A percentile compares a stretch with the other conserved stretches of the same genome.
Evolutionary conservation across 768 basidiomycete species (phyloP).

Genomic region (Ramaria sp.): DNA sequence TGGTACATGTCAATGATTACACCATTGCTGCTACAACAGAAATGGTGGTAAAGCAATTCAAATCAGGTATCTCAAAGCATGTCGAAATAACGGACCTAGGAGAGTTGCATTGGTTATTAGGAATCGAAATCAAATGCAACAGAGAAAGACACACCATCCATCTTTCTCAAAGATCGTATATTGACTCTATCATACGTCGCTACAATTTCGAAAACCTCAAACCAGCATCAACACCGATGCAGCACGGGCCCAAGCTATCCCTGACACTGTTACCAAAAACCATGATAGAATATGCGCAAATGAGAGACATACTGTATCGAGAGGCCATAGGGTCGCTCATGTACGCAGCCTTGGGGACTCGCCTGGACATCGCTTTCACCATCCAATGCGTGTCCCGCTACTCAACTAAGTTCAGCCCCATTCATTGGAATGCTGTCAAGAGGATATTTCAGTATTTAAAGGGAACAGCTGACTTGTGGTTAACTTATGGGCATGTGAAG

Average conservation of each 20-base stretch:
- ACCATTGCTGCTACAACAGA: slow-evolving; percentile 14
- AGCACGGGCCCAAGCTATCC: neutral
- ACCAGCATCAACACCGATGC: slow-evolving; percentile 5
- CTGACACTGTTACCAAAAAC: too few relatives aligned
- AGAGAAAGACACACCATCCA: slow-evolving; percentile 1
- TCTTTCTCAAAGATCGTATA: slow-evolving; percentile 11
- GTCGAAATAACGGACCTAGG: slow-evolving; percentile 3
- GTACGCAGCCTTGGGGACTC: too few relatives aligned
- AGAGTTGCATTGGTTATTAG: slow-evolving; percentile 17
- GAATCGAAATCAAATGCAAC: slow-evolving; percentile 21
- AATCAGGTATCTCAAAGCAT: neutral
- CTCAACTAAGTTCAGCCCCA: slow-evolving; percentile 3
- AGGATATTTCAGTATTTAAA: slow-evolving; percentile 9
- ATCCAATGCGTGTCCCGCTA: slow-evolving; percentile 8
- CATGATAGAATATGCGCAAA: too few relatives aligned
- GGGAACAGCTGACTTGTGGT: neutral
- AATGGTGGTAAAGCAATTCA: neutral
- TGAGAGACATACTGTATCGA: too few relatives aligned
- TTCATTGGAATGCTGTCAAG: slow-evolving; percentile 5
- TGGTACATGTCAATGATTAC: slow-evolving; percentile 24
- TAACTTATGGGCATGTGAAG: neutral
- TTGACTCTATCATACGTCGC: slow-evolving; percentile 8
- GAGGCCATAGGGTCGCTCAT: too few relatives aligned
- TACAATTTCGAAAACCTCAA: slow-evolving; percentile 4
- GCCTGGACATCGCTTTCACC: neutral